Evolutionary conservation across 805 yeast species (phyloP).

Genomic region (Suhomyces prunicola): DNA sequence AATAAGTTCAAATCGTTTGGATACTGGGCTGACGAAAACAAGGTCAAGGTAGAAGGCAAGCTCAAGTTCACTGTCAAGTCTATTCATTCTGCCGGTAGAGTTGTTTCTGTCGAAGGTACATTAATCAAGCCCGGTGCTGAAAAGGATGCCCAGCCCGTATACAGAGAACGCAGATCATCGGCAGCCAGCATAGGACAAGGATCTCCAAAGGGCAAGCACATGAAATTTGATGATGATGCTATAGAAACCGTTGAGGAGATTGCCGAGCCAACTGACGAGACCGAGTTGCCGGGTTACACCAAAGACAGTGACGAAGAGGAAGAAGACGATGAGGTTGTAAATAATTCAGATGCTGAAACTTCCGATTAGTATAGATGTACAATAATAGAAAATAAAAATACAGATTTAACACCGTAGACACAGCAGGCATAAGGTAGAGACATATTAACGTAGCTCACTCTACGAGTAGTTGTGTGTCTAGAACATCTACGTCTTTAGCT

Average conservation of each 20-base stretch:
- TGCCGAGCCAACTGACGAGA: slow-evolving; percentile 14
- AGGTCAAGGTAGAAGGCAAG: slow-evolving; percentile 77
- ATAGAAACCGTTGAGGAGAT: slow-evolving; percentile 13
- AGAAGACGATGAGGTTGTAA: slow-evolving; percentile 20
- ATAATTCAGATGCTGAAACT: slow-evolving; percentile 20
- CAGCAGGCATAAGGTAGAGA: too few relatives aligned
- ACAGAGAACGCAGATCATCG: slow-evolving; percentile 32
- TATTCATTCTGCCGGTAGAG: slow-evolving; percentile 73
- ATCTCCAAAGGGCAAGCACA: slow-evolving; percentile 28
- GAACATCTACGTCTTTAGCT: too few relatives aligned
- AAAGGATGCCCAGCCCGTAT: slow-evolving; percentile 53
- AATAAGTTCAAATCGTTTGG: slow-evolving; percentile 61
- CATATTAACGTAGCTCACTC: too few relatives aligned
- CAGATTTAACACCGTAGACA: background rate
- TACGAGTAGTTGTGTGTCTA: background rate
- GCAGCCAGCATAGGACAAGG: slow-evolving; percentile 14
- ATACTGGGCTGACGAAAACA: slow-evolving; percentile 80
- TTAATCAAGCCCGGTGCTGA: slow-evolving; percentile 59
- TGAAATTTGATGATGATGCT: slow-evolving; percentile 34
- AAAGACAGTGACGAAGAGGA: slow-evolving; percentile 18
- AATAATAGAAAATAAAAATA: background rate
- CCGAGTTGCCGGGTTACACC: slow-evolving; percentile 16
- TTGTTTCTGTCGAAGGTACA: slow-evolving; percentile 87
- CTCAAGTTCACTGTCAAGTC: slow-evolving; percentile 70
- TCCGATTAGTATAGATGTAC: background rate